Evolutionary conservation across 345 rosid species (phyloP).

Genomic region (Limnanthes douglasii): DNA sequence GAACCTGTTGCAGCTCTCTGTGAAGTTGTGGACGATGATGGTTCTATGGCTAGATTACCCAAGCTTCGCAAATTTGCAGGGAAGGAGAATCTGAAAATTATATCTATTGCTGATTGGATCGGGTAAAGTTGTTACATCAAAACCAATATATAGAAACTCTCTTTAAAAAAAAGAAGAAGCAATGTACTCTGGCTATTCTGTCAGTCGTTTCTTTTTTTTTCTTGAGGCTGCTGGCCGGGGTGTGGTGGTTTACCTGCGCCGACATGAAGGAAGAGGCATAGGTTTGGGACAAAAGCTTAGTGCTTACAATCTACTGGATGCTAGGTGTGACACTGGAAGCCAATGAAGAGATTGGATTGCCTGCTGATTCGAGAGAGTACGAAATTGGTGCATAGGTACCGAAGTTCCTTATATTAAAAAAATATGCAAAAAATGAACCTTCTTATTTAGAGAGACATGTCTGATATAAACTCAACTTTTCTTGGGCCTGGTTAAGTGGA

Average conservation of each 20-base stretch:
- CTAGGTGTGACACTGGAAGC: slow-evolving; percentile 81
- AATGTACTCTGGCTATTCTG: too few species aligned
- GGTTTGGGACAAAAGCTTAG: slow-evolving; percentile 88
- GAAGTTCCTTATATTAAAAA: too few species aligned
- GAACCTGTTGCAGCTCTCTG: slow-evolving; percentile 70
- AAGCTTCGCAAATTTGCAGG: slow-evolving; percentile 54
- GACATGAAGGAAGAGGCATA: slow-evolving; percentile 89
- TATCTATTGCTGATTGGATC: slow-evolving; percentile 70
- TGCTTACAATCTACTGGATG: slow-evolving; percentile 80
- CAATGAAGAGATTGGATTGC: slow-evolving; percentile 77
- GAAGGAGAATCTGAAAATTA: slow-evolving; percentile 43
- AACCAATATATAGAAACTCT: too few species aligned
- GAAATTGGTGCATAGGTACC: slow-evolving; percentile 99
- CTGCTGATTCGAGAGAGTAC: slow-evolving; percentile 89
- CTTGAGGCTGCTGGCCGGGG: slow-evolving; percentile 57
- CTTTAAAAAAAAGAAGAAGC: too few species aligned
- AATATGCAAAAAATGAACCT: too few species aligned
- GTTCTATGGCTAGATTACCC: slow-evolving; percentile 84
- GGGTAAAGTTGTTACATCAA: slow-evolving; percentile 34
- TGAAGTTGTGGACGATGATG: slow-evolving; percentile 83
- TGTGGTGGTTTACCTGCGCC: slow-evolving; percentile 62
- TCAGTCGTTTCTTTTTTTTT: too few species aligned
- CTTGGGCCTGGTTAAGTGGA: too few species aligned
- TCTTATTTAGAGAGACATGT: too few species aligned
- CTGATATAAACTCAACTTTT: too few species aligned